phyloP scores from a whole-genome alignment of 208 protist species.

The Herpetomonas tarakana region DNA sequence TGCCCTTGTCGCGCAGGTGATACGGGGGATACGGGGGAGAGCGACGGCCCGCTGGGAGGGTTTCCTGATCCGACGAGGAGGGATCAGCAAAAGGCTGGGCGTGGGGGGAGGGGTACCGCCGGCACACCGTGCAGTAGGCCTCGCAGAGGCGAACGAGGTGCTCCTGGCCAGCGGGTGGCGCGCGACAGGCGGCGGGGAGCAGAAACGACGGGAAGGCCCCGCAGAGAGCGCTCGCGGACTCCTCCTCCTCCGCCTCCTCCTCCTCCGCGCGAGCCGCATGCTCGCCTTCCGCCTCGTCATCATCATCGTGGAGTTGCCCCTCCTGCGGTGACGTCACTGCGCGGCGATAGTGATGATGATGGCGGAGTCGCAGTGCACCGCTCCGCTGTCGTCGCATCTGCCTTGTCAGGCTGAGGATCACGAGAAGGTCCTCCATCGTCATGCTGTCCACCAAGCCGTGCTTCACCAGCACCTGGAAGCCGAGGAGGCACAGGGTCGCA shows the following conservation, averaged over 20 bases:
- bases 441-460: slow-evolving; percentile 32
- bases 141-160: slow-evolving; percentile 30
- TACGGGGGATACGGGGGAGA: not conserved
- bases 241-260: slow-evolving; percentile 1
- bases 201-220: slow-evolving; percentile 12
- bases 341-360: too few species aligned
- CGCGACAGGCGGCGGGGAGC: slow-evolving; percentile 6
- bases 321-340: not conserved
- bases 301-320: not conserved
- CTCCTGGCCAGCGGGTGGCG: slow-evolving; percentile 3
- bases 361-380: not conserved
- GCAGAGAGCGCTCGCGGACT: slow-evolving; percentile 1
- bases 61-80: too few species aligned
- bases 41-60: too few species aligned
- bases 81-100: too few species aligned
- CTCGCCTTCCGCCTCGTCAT: not conserved
- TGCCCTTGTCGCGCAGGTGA: slow-evolving; percentile 8
- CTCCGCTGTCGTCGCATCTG: slow-evolving; percentile 14
- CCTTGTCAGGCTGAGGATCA: slow-evolving; percentile 46
- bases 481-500: slow-evolving; percentile 42
- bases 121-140: slow-evolving; percentile 13
- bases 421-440: slow-evolving; percentile 61
- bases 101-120: too few species aligned
- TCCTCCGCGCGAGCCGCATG: not conserved
- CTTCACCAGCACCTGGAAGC: slow-evolving; percentile 50